These are phyloP conservation scores for Citrullus amarus DNA, from an alignment of 306 rosid species.

Conservation along the genomic window DNA sequence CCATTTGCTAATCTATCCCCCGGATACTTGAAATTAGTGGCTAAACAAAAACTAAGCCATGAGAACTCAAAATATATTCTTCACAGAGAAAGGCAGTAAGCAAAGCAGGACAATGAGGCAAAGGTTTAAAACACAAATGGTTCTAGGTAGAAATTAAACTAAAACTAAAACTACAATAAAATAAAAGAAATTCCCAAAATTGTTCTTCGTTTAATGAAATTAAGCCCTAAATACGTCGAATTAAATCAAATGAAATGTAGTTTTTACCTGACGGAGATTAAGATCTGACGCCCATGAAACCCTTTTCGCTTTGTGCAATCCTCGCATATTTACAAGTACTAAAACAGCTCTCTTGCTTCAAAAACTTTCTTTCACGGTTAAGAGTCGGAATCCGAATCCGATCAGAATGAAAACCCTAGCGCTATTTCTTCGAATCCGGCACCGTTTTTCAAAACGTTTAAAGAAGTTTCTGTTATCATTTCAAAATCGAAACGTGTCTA, in stretches of 20 bases:
- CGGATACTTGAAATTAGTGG: background rate
- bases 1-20: background rate
- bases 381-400: background rate
- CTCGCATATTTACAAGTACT: conserved; percentile 43
- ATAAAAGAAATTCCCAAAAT: background rate
- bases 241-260: conserved; percentile 21
- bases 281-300: conserved; percentile 85
- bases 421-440: background rate
- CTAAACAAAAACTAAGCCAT: background rate
- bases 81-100: background rate
- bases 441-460: background rate
- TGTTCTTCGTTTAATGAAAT: background rate
- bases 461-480: background rate
- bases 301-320: conserved; percentile 57
- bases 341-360: conserved; percentile 3
- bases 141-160: background rate
- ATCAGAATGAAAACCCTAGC: background rate
- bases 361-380: background rate
- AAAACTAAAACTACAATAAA: background rate
- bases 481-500: background rate
- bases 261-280: conserved; percentile 82
- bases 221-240: conserved; percentile 18
- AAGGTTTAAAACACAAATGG: background rate
- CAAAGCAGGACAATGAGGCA: background rate
- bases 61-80: background rate